Evolutionary conservation across 768 basidiomycete genomes (phyloP), one percentile per base, ranked within the genome.

Genomic region (Macrolepiota albuminosa): DNA sequence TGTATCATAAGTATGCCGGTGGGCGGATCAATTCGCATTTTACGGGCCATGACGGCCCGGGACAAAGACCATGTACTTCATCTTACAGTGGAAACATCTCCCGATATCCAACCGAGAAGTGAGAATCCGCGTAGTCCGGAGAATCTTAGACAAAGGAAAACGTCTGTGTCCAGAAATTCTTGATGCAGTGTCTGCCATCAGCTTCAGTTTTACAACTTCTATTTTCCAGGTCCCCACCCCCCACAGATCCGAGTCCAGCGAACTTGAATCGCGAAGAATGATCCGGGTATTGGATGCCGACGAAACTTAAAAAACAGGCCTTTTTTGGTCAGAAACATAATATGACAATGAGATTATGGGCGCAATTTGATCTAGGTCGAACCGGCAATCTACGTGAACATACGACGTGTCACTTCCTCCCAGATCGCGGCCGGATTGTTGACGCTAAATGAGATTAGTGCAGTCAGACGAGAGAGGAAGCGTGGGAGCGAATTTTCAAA

Each of bases 351-450:
- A 50, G 49, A 57, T 51, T 51, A 6, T 56, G 49, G 34, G 29
- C 43, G 43, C 37, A 57, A 46, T 47, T 37, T 57, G 43, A 59
- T 60, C 53, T 57, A 16, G 34, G 37, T 52, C 18, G 58, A 43
- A 13, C 6, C 59, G 56, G 57, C 21, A 56, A 54, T 56, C 52
- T 64, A 69, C 37, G 57, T 49, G 21, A 69, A 54, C 29, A 67
- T 56, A 31, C 61, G 66, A 56, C 69, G 71, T n/a, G 76, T 75
- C 40, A 83, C 68, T 29, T 73, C 72, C 57, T 80, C 73, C 85
- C 84, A 86, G 62, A 85, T 79, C 16, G 76, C 79, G 13, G 75
- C 68, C 1, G 84, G 84, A 63, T 82, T 83, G 66, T 84, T 85
- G 40, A 82, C 81, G 43, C 83, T 85, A 61, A 26, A 56, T 78